Evolutionary conservation across 1,284 basidiomycete genomes (phyloP).

Genomic region (Heterobasidion parviporum): DNA sequence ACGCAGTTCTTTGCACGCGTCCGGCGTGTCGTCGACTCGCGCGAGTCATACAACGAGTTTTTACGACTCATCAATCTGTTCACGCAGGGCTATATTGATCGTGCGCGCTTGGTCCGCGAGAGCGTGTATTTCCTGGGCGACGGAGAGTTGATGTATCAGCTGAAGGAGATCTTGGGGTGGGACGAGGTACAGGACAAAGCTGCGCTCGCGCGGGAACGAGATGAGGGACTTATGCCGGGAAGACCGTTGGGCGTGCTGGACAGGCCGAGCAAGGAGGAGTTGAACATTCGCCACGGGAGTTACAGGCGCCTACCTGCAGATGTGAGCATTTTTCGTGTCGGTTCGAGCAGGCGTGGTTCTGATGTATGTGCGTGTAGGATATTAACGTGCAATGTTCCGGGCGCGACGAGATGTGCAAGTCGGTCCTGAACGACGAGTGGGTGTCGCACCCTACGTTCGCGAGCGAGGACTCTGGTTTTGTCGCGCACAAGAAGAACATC

Average conservation of each 20-base stretch:
- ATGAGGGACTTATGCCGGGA: constrained; percentile 28
- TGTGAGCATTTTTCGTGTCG: constrained; percentile 34
- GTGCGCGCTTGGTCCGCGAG: constrained; percentile 70
- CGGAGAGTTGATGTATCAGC: constrained; percentile 74
- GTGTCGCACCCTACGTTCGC: constrained; percentile 94
- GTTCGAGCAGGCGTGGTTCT: neutral
- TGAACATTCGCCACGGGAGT: constrained; percentile 68
- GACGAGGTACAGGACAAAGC: constrained; percentile 61
- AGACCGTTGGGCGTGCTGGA: constrained; percentile 28
- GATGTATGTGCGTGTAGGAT: constrained; percentile 44
- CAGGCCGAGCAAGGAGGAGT: constrained; percentile 49
- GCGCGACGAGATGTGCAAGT: constrained; percentile 94
- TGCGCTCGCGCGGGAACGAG: constrained; percentile 35
- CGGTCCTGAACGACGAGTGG: constrained; percentile 96
- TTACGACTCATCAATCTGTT: constrained; percentile 93
- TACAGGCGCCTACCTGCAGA: constrained; percentile 81
- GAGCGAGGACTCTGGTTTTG: constrained; percentile 88
- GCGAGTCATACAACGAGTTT: constrained; percentile 93
- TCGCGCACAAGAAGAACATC: constrained; percentile 89
- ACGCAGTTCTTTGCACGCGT: constrained; percentile 92
- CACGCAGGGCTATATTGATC: constrained; percentile 90
- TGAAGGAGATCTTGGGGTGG: constrained; percentile 91
- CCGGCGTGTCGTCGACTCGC: constrained; percentile 81
- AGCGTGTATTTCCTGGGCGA: constrained; percentile 59
- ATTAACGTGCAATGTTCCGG: constrained; percentile 87